Base-by-base conservation (phyloP, 352 stramenopile species). In the Pseudoperonospora humuli region DNA sequence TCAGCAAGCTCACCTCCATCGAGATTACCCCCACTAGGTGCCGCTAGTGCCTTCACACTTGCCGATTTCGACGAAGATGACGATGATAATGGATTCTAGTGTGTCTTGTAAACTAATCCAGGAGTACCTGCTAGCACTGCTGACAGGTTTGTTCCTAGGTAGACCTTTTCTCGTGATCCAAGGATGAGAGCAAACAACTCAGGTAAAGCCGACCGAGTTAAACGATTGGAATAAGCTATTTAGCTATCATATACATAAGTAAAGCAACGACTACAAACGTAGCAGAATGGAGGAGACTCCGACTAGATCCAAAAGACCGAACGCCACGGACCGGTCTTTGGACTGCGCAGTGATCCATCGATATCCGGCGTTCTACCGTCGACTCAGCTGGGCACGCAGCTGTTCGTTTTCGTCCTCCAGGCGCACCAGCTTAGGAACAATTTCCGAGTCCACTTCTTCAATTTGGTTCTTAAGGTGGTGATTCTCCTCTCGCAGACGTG, bases 401-500 rank as follows among this genome's bases (percentile, higher is more conserved):
- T 78, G 67, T 41, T 86, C 71, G 41, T 93, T 93, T 50, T 93
- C 80, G n/a, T 93, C 80, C 47, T 93, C 80, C 10, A 93, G 59
- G 8, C 68, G 70, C 17, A 93, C 59, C 19, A 93, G 57, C 56
- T 87, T 89, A 4, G 80, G 77, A 18, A 76, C 80, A 25, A 93
- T 70, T 55, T 90, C 76, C 23, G 75, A 82, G 48, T 93, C 80
- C 61, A 90, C 84, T 58, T 90, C 77, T 14, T 84, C 47, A 41
- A 93, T 90, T 58, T 89, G 79, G 43, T 93, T 89, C 58, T 93
- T 90, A 14, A 93, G 42, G 35, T 88, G 74, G 39, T 85, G 69
- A 39, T 84, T 93, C 48, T 90, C 80, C 55, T 90, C 73, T n/a
- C 80, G 77, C 23, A 88, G 51, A 27, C 80, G 80, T 13, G 64